These are phyloP conservation scores for Pistacia atlantica DNA, from an alignment of 345 rosid species.

Conservation along the genomic window DNA sequence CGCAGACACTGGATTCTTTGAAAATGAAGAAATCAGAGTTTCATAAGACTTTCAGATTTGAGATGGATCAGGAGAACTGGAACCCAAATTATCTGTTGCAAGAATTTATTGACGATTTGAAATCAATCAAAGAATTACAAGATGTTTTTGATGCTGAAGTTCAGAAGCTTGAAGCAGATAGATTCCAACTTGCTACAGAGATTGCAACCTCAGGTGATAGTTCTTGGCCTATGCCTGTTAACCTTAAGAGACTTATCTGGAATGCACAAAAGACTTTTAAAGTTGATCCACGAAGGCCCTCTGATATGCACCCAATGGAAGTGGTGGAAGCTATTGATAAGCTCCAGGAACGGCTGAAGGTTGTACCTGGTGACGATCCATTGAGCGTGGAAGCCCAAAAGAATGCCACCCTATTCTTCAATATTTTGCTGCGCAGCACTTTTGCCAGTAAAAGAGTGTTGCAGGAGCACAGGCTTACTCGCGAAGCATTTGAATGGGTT, in stretches of 20 bases:
- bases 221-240: constrained; percentile 93
- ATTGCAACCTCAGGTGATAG: constrained; percentile 93
- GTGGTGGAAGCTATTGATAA: constrained; percentile 95
- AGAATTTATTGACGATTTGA: constrained; percentile 89
- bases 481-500: constrained; percentile 98
- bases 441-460: constrained; percentile 96
- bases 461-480: constrained; percentile 92
- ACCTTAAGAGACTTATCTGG: constrained; percentile 93
- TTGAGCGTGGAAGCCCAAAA: constrained; percentile 98
- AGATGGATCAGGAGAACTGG: constrained; percentile 83
- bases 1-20: constrained; percentile 89
- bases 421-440: constrained; percentile 93
- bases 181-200: constrained; percentile 88
- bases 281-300: constrained; percentile 70
- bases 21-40: constrained; percentile 87
- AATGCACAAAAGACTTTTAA: constrained; percentile 97
- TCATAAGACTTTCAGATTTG: constrained; percentile 78
- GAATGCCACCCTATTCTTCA: constrained; percentile 95
- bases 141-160: constrained; percentile 96
- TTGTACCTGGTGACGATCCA: constrained; percentile 90
- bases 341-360: constrained; percentile 92
- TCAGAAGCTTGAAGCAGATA: constrained; percentile 85
- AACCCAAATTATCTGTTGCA: constrained; percentile 79
- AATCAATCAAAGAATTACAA: constrained; percentile 78
- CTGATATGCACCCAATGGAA: constrained; percentile 96